phyloP scores from a whole-genome alignment of 176 grass and related monocot species.

The Otatea glauca region DNA sequence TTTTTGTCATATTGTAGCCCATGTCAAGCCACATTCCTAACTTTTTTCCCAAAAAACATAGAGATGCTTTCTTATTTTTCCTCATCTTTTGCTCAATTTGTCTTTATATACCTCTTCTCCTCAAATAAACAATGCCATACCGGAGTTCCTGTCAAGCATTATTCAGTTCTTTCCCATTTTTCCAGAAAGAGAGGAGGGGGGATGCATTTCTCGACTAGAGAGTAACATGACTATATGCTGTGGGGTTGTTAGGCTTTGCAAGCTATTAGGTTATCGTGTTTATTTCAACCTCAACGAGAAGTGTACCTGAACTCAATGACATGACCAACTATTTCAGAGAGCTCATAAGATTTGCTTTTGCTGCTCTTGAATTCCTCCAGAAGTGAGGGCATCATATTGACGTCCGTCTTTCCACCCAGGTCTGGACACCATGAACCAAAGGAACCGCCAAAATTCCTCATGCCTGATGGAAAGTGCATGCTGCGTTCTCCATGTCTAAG shows the following conservation, averaged over 20 bases:
- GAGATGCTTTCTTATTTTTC: not conserved
- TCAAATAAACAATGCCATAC: not conserved
- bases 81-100: not conserved
- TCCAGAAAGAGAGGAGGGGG: too few species aligned
- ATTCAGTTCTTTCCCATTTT: not conserved
- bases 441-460: slow-evolving; percentile 61
- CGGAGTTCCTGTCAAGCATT: not conserved
- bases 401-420: slow-evolving; percentile 49
- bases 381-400: slow-evolving; percentile 62
- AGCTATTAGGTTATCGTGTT: not conserved
- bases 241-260: not conserved
- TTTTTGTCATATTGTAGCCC: not conserved
- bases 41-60: not conserved
- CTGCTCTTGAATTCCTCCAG: slow-evolving; percentile 95
- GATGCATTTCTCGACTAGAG: too few species aligned
- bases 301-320: slow-evolving; percentile 85
- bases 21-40: not conserved
- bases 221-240: not conserved
- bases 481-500: slow-evolving; percentile 62
- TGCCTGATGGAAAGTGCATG: slow-evolving; percentile 57
- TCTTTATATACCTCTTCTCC: not conserved
- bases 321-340: slow-evolving; percentile 81
- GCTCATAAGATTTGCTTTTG: slow-evolving; percentile 81
- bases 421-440: slow-evolving; percentile 66
- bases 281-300: not conserved